Conservation (phyloP, 2,329 filamentous ascomycete species). For the Drechmeria coniospora region DNA sequence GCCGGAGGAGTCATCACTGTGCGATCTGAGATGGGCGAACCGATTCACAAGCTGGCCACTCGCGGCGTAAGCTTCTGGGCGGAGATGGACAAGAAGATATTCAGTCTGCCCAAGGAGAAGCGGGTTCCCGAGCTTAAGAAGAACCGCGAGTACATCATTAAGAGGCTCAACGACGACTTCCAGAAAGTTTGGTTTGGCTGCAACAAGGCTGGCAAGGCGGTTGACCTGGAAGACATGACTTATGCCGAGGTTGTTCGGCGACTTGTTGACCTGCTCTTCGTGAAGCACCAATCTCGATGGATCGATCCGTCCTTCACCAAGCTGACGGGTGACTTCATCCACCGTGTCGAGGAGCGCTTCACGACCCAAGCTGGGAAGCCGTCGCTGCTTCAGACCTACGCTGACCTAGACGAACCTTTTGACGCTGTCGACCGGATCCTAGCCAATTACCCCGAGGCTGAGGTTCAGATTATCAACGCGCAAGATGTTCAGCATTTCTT, state of each 20-base stretch:
- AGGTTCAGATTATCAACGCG: conserved; percentile 86
- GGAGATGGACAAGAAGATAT: conserved; percentile 98
- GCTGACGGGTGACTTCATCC: conserved; percentile 88
- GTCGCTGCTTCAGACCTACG: conserved; percentile 78
- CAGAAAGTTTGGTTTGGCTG: conserved; percentile 94
- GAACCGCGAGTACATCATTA: conserved; percentile 79
- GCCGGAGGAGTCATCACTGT: conserved; percentile 93
- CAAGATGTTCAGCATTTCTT: conserved; percentile 98
- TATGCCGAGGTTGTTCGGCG: conserved; percentile 77
- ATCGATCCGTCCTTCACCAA: conserved; percentile 72
- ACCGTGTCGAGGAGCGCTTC: conserved; percentile 93
- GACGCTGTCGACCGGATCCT: conserved; percentile 64
- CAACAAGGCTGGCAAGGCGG: conserved; percentile 63
- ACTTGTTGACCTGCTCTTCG: conserved; percentile 80
- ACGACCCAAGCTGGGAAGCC: conserved; percentile 54
- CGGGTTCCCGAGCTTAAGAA: conserved; percentile 77
- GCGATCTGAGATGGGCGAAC: conserved; percentile 97
- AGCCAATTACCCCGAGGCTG: conserved; percentile 69
- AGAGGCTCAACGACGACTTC: conserved; percentile 90
- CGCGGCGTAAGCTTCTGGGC: conserved; percentile 94
- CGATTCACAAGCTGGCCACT: conserved; percentile 96
- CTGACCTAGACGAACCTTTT: conserved; percentile 74
- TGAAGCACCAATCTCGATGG: conserved; percentile 82
- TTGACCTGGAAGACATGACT: conserved; percentile 91
- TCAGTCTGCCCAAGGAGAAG: conserved; percentile 90